Evolutionary conservation across 1,139 yeast genomes (phyloP), one percentile per base, ranked within the genome.

Genomic region (Schizosaccharomyces versatilis): DNA sequence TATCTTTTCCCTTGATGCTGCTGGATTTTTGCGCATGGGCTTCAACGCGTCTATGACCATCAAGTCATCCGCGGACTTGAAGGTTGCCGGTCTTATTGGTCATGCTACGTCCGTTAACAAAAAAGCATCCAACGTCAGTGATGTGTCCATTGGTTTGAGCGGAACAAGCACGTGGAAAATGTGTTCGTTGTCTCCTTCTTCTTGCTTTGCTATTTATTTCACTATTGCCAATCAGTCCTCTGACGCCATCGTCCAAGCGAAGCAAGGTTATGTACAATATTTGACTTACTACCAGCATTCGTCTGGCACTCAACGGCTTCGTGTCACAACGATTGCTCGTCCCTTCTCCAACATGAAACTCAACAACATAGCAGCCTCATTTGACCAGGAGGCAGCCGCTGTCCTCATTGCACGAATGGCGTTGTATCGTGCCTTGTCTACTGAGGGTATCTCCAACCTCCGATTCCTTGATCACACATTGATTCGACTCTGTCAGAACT

Each of bases 301-400:
- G 68, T 58, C 76, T 69, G 61, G 73, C 15, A 58, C 90, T 17
- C 83, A 79, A 66, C 78, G 97, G 67, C 74, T 85, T 59, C 79
- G 97, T 64, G 97, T 90, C 51, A 90, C 98, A 38, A 90, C 98
- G 1, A 75, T 84, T 41, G 79, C 81, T 49, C 80, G 84, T 62
- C 76, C 77, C 61, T 71, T 81, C 64, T 77, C 72, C 36, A 66
- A 67, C 19, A 70, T 68, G 36, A 79, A 78, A 54, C 73, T 72
- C 56, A 75, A 75, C 41, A 70, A 69, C 41, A 72, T 76, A 58
- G 74, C 78, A 8, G 72, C 71, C 38, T 73, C 93, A n/a, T 90
- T 90, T 68, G 99, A 90, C 69, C 98, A 93, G 71, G 98, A 90
- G 68, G 96, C 97, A 17, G 96, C 98, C 9, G 95, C 97, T 7